These are phyloP conservation scores for Fistulina hepatica DNA, from an alignment of 1,284 basidiomycete genomes.

Conservation along the genomic window DNA sequence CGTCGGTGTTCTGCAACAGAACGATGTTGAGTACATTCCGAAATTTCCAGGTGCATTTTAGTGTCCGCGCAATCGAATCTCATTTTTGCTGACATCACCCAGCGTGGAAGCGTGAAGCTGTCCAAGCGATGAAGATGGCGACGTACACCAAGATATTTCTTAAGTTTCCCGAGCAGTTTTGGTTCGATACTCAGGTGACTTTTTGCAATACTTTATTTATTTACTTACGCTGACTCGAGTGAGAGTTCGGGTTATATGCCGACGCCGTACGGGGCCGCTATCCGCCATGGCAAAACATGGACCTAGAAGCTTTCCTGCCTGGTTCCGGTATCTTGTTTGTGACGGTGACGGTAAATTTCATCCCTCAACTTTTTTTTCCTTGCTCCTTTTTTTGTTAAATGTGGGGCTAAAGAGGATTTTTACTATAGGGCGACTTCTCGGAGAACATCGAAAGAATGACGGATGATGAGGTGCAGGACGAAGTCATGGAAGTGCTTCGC, in stretches of 20 bases:
- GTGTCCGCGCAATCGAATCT: too few relatives aligned
- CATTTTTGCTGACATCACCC: background rate
- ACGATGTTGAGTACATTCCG: slow-evolving; percentile 47
- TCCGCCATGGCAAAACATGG: slow-evolving; percentile 61
- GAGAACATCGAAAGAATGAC: slow-evolving; percentile 46
- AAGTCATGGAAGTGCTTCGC: slow-evolving; percentile 44
- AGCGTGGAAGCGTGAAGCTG: background rate
- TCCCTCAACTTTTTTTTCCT: background rate
- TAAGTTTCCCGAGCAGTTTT: slow-evolving; percentile 57
- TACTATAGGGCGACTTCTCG: too few relatives aligned
- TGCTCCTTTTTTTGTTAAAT: too few relatives aligned
- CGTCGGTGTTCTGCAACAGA: slow-evolving; percentile 50
- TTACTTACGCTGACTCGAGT: too few relatives aligned
- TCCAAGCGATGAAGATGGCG: slow-evolving; percentile 23
- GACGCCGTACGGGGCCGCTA: slow-evolving; percentile 52
- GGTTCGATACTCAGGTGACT: slow-evolving; percentile 53
- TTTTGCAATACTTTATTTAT: too few relatives aligned
- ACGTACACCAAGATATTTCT: slow-evolving; percentile 67
- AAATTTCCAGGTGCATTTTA: slow-evolving; percentile 32
- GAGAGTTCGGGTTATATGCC: slow-evolving; percentile 55
- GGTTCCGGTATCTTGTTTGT: slow-evolving; percentile 52
- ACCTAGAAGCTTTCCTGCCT: slow-evolving; percentile 47
- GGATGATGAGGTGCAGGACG: slow-evolving; percentile 35
- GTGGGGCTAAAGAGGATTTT: too few relatives aligned
- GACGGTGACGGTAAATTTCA: slow-evolving; percentile 45